Evolutionary conservation across 1,284 basidiomycete genomes (phyloP).

Genomic region (Afroboletus lepidellus): DNA sequence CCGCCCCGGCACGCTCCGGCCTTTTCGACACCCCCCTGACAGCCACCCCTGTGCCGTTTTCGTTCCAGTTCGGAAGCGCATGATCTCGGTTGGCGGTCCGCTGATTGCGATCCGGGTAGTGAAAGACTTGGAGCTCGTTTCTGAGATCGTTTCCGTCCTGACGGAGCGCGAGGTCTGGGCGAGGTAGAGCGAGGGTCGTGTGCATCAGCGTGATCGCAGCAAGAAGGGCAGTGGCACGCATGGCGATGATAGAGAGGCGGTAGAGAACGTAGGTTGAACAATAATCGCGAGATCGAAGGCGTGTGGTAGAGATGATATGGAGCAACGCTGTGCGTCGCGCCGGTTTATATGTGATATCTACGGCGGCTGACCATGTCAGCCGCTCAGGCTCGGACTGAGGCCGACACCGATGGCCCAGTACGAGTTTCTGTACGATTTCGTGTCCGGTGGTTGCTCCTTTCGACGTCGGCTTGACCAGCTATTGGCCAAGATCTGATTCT

Average conservation of each 20-base stretch:
- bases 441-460: too few species aligned
- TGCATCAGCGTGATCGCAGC: slow-evolving; percentile 29
- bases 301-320: slow-evolving; percentile 1
- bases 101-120: slow-evolving; percentile 33
- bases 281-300: slow-evolving; percentile 3
- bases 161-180: slow-evolving; percentile 21
- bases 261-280: slow-evolving; percentile 9
- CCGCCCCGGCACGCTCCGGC: not conserved
- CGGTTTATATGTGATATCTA: slow-evolving; percentile 18
- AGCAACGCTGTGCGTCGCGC: not conserved
- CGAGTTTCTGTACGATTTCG: not conserved
- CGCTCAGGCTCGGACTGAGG: slow-evolving; percentile 14
- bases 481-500: not conserved
- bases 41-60: not conserved
- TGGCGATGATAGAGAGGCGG: slow-evolving; percentile 12
- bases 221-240: slow-evolving; percentile 21
- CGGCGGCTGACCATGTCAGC: slow-evolving; percentile 22
- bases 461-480: too few species aligned
- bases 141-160: slow-evolving; percentile 18
- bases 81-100: slow-evolving; percentile 21
- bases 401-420: slow-evolving; percentile 14
- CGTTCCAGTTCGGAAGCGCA: slow-evolving; percentile 2
- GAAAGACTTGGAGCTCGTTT: slow-evolving; percentile 28
- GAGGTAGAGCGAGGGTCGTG: slow-evolving; percentile 23
- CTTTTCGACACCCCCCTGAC: not conserved